Base-by-base conservation (phyloP, 169 alveolate genomes). In the Theileria annulata region DNA sequence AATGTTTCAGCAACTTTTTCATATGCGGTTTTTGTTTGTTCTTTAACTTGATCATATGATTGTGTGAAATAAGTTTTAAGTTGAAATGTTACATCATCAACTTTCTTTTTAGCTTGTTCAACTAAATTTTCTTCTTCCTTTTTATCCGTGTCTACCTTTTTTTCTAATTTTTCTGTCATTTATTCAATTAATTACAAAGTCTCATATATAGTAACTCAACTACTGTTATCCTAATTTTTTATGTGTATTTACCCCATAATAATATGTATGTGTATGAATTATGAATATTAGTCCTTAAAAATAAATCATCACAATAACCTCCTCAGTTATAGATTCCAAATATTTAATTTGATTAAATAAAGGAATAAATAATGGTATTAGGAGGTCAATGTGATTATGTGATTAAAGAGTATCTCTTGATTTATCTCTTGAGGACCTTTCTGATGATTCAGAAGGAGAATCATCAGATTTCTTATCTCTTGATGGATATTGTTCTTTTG, bases 371-470 rank as follows among this genome's bases (percentile, higher is more conserved):
- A 10, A 4, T 56, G 66, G 10, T 4, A n/a, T 3, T 13, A 56
- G 66, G 10, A 10, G 19, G 66, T 56, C 23, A 28, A 10, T 8
- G 23, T 2, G 25, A 1, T 27, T 21, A 62, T 13, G 25, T 9
- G 25, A 62, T 62, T 27, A 62, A 19, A 62, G 71, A 8, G 42
- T 47, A 13, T 62, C 71, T 47, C 71, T 62, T 62, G 71, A 62
- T 6, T n/a, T 21, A 30, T 62, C 71, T 47, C 31, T 15, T 17
- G 25, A 21, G 33, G 71, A 62, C 49, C 71, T 62, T 19, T 62
- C 71, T 9, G 30, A 58, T 31, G 49, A 27, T 21, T 62, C 71
- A 1, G 71, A 62, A 0, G 71, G 71, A 27, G 71, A 62, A 21
- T n/a, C 49, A 30, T 62, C 71, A 0, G 33, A 2, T 19, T 15